Conservation (phyloP, 805 yeast species). For the Saturnispora halmiae region DNA sequence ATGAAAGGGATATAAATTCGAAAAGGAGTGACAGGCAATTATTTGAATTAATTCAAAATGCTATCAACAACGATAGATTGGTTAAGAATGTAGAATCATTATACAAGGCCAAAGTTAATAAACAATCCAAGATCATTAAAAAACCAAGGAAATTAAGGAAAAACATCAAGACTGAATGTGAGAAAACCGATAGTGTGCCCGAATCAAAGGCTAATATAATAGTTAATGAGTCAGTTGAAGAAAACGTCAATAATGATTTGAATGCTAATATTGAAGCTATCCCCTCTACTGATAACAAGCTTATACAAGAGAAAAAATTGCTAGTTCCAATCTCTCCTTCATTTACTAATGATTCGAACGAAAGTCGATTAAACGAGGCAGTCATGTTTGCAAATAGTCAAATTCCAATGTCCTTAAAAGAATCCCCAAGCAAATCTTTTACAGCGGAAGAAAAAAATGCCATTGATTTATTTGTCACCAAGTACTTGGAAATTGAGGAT, state of each 20-base stretch:
- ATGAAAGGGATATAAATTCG: not conserved
- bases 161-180: not conserved
- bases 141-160: not conserved
- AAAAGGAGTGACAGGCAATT: slow-evolving; percentile 4
- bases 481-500: slow-evolving; percentile 55
- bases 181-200: not conserved
- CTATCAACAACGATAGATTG: slow-evolving; percentile 6
- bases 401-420: slow-evolving; percentile 37
- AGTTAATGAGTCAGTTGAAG: too few relatives aligned
- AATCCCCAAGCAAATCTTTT: slow-evolving; percentile 37
- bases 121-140: not conserved
- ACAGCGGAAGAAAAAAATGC: slow-evolving; percentile 58
- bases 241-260: too few relatives aligned
- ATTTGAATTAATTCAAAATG: slow-evolving; percentile 6
- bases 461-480: slow-evolving; percentile 61
- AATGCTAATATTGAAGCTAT: not conserved
- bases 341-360: not conserved
- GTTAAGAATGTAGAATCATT: not conserved
- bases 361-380: not conserved
- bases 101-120: not conserved
- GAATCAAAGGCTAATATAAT: not conserved
- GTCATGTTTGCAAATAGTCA: slow-evolving; percentile 19
- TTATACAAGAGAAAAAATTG: too few relatives aligned
- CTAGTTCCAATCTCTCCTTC: too few relatives aligned
- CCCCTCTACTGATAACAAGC: not conserved